Evolutionary conservation across 352 stramenopile genomes (phyloP).

Genomic region (Phytophthora syringae): DNA sequence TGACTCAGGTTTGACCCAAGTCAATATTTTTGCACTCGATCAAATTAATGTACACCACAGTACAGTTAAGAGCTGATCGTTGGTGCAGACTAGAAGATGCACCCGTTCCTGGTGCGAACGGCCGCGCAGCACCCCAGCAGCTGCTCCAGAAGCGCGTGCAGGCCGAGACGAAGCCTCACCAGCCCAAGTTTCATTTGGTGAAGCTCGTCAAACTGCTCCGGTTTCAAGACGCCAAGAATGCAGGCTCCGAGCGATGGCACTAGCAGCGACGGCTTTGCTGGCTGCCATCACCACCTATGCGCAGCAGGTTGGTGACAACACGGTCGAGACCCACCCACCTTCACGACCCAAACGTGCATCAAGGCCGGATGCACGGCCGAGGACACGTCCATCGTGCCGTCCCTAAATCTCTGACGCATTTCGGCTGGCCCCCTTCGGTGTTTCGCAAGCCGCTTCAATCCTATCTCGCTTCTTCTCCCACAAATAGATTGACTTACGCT

Average conservation of each 20-base stretch:
- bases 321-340: conserved; percentile 47
- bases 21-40: too few relatives aligned
- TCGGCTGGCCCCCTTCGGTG: not conserved
- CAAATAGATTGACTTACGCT: conserved; percentile 5
- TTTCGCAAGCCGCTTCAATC: conserved; percentile 2
- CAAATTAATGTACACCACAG: too few relatives aligned
- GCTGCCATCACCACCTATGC: conserved; percentile 8
- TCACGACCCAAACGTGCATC: conserved; percentile 26
- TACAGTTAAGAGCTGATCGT: too few relatives aligned
- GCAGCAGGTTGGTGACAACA: conserved; percentile 42
- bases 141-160: too few relatives aligned
- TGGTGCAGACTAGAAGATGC: too few relatives aligned
- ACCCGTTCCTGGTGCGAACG: too few relatives aligned
- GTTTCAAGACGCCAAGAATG: conserved; percentile 1
- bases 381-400: conserved; percentile 47
- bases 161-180: too few relatives aligned
- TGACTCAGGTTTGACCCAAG: too few relatives aligned
- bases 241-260: conserved; percentile 14
- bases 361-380: conserved; percentile 35
- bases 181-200: too few relatives aligned
- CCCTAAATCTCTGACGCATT: conserved; percentile 2
- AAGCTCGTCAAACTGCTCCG: too few relatives aligned
- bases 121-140: too few relatives aligned
- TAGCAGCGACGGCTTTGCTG: conserved; percentile 7
- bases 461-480: not conserved